These are phyloP conservation scores for Amphirosellinia nigrospora DNA, from an alignment of 495 filamentous ascomycete species.

Conservation along the genomic window DNA sequence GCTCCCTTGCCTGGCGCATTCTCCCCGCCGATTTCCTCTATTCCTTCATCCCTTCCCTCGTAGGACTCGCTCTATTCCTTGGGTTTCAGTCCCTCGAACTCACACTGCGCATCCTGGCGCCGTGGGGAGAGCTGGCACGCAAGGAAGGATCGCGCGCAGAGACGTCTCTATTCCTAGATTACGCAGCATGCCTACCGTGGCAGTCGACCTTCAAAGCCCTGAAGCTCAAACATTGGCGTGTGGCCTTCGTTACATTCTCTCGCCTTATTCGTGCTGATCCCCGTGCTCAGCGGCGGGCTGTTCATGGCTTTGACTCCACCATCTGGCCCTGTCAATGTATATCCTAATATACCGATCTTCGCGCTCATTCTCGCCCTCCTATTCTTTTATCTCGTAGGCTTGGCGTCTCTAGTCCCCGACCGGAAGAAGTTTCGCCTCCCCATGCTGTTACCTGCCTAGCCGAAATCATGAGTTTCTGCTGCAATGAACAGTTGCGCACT, in stretches of 20 bases:
- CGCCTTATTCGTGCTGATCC: slow-evolving; percentile 69
- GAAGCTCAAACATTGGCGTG: slow-evolving; percentile 69
- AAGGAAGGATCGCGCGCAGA: slow-evolving; percentile 66
- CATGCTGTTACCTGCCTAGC: slow-evolving; percentile 73
- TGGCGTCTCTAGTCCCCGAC: slow-evolving; percentile 59
- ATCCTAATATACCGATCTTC: slow-evolving; percentile 71
- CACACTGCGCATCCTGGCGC: slow-evolving; percentile 74
- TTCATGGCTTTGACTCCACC: slow-evolving; percentile 77
- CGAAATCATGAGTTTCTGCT: slow-evolving; percentile 78
- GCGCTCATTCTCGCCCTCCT: slow-evolving; percentile 72
- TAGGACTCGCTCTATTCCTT: slow-evolving; percentile 79
- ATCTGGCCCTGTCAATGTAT: slow-evolving; percentile 64
- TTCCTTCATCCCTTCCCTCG: slow-evolving; percentile 77
- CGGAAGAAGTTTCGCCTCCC: slow-evolving; percentile 65
- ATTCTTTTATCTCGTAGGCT: slow-evolving; percentile 64
- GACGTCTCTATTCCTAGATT: slow-evolving; percentile 74
- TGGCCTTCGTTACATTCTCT: slow-evolving; percentile 73
- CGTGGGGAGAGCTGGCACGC: slow-evolving; percentile 70
- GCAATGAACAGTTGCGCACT: slow-evolving; percentile 68
- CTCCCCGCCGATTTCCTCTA: slow-evolving; percentile 88
- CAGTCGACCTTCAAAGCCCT: slow-evolving; percentile 66
- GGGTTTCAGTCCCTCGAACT: slow-evolving; percentile 78
- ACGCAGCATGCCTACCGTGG: slow-evolving; percentile 68
- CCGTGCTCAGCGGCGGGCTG: slow-evolving; percentile 76
- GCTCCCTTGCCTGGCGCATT: slow-evolving; percentile 69